A percentile compares a stretch with the other conserved stretches of the same genome.
Evolutionary conservation across 2,329 filamentous ascomycete genomes (phyloP).

Genomic region (Lasiodiplodia citricola): DNA sequence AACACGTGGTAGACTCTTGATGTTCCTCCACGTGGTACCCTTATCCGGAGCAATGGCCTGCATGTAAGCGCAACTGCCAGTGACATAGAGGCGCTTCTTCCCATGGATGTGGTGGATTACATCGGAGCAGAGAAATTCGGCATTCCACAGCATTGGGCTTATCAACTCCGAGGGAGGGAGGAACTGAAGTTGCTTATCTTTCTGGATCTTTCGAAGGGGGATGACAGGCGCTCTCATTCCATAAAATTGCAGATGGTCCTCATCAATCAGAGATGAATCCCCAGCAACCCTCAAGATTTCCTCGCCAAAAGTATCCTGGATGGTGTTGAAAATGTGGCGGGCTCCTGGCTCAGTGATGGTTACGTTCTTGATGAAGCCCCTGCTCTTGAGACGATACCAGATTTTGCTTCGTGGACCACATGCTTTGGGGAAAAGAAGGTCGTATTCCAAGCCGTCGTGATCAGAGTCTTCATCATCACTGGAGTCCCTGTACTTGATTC

Average conservation of each 20-base stretch:
- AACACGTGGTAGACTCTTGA: slow-evolving; percentile 67
- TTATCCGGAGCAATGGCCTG: slow-evolving; percentile 59
- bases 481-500: slow-evolving; percentile 51
- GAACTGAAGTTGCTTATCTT: slow-evolving; percentile 74
- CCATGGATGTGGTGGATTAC: slow-evolving; percentile 74
- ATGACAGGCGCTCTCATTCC: slow-evolving; percentile 73
- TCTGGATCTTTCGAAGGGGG: slow-evolving; percentile 77
- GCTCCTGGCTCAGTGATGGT: slow-evolving; percentile 68
- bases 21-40: slow-evolving; percentile 72
- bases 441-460: slow-evolving; percentile 45
- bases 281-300: background rate
- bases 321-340: slow-evolving; percentile 68
- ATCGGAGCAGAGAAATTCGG: slow-evolving; percentile 70
- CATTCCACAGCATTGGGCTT: slow-evolving; percentile 73
- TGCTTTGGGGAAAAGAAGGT: slow-evolving; percentile 70
- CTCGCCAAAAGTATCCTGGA: slow-evolving; percentile 65
- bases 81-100: slow-evolving; percentile 71
- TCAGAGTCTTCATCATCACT: slow-evolving; percentile 54
- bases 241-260: slow-evolving; percentile 43
- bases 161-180: slow-evolving; percentile 74
- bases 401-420: slow-evolving; percentile 67
- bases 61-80: slow-evolving; percentile 74
- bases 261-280: background rate
- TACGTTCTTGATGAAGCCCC: slow-evolving; percentile 71
- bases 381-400: slow-evolving; percentile 74